phyloP scores from a whole-genome alignment of 139 green algal species.

The Mychonastes homosphaera region DNA sequence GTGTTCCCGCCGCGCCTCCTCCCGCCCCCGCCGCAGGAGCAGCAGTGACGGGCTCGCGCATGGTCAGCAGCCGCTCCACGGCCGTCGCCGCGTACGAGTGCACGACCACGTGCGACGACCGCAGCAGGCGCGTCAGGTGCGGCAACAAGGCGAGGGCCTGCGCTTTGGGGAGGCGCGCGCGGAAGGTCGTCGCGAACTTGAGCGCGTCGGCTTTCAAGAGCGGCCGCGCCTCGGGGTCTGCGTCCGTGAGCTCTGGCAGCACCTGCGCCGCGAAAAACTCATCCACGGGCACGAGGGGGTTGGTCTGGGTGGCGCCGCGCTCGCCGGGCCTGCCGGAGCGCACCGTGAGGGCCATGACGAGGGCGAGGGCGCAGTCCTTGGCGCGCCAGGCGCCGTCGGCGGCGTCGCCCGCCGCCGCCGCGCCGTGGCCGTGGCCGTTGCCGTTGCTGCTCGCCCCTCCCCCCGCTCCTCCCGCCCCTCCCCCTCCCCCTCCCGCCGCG shows the following conservation, averaged over 20 bases:
- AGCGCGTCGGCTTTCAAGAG: constrained; percentile 92
- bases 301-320: constrained; percentile 76
- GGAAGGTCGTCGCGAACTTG: constrained; percentile 94
- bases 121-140: constrained; percentile 44
- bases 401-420: too few relatives aligned
- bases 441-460: neutral
- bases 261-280: constrained; percentile 79
- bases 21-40: too few relatives aligned
- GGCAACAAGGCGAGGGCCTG: constrained; percentile 47
- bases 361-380: constrained; percentile 94
- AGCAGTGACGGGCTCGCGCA: constrained; percentile 37
- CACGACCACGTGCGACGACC: constrained; percentile 73
- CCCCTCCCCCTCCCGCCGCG: too few relatives aligned
- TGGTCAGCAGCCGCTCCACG: constrained; percentile 76
- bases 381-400: constrained; percentile 58
- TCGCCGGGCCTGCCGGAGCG: constrained; percentile 68
- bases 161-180: constrained; percentile 51
- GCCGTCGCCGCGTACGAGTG: constrained; percentile 91
- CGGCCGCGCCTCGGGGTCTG: constrained; percentile 47
- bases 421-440: constrained; percentile 4
- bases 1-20: too few relatives aligned
- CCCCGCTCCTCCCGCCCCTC: too few relatives aligned
- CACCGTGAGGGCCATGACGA: constrained; percentile 86
- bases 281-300: constrained; percentile 78
- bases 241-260: constrained; percentile 66